These are phyloP conservation scores for Leccinum aurantiacum DNA, from an alignment of 768 basidiomycete genomes.

Conservation along the genomic window DNA sequence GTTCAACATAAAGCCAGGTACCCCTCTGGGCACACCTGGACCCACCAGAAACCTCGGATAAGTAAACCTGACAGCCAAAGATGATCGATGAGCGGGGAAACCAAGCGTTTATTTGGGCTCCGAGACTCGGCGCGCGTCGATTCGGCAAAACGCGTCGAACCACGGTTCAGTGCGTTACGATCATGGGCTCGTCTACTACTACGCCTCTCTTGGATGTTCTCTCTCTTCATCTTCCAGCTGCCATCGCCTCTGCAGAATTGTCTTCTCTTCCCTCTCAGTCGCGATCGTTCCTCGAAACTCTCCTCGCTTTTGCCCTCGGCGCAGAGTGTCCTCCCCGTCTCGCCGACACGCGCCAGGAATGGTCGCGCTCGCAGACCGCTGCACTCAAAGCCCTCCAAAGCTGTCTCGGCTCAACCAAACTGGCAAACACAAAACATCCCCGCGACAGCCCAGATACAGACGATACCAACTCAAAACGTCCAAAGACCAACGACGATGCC, in stretches of 20 bases:
- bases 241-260: constrained; percentile 9
- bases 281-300: constrained; percentile 18
- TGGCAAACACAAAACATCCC: constrained; percentile 30
- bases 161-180: too few relatives aligned
- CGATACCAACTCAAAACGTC: constrained; percentile 16
- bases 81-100: too few relatives aligned
- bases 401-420: constrained; percentile 2
- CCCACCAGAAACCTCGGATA: too few relatives aligned
- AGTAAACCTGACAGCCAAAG: too few relatives aligned
- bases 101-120: too few relatives aligned
- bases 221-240: constrained; percentile 18
- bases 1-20: too few relatives aligned
- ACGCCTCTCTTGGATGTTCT: constrained; percentile 31
- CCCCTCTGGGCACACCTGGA: too few relatives aligned
- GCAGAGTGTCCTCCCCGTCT: constrained; percentile 24
- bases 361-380: constrained; percentile 25
- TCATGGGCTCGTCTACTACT: constrained; percentile 11
- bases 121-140: too few relatives aligned
- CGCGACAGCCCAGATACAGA: constrained; percentile 21
- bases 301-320: constrained; percentile 34
- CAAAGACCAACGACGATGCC: constrained; percentile 21
- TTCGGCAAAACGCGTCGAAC: too few relatives aligned
- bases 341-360: constrained; percentile 18
- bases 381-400: constrained; percentile 24
- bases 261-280: constrained; percentile 2